Evolutionary conservation across 2,329 filamentous ascomycete genomes (phyloP).

Genomic region (Nannizziopsis barbatae): DNA sequence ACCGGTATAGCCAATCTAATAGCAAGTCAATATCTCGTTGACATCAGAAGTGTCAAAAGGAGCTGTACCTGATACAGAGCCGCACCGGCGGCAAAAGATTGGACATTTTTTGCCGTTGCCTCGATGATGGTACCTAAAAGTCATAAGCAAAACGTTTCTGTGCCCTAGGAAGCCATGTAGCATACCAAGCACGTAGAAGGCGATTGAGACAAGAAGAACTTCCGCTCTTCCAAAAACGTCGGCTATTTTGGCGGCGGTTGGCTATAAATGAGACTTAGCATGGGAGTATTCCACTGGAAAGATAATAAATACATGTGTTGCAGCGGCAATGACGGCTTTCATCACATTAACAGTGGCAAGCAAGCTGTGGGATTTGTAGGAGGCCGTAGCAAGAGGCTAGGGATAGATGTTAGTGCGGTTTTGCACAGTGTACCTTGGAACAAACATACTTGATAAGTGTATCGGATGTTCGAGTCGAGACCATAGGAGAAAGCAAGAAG

Average conservation of each 20-base stretch:
- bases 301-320: conserved; percentile 34
- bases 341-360: conserved; percentile 50
- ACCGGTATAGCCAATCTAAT: conserved; percentile 50
- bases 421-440: conserved; percentile 11
- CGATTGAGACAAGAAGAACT: conserved; percentile 43
- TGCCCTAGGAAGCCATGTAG: not conserved
- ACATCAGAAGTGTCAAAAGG: no score
- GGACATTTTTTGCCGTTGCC: conserved; percentile 39
- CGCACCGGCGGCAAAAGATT: conserved; percentile 47
- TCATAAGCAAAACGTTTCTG: not conserved
- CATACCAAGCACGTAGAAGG: conserved; percentile 45
- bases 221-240: conserved; percentile 54
- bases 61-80: conserved; percentile 43
- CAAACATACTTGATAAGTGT: conserved; percentile 38
- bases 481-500: conserved; percentile 54
- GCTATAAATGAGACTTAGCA: conserved; percentile 28
- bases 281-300: not conserved
- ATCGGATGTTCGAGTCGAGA: conserved; percentile 48
- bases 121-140: conserved; percentile 45
- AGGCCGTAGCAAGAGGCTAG: conserved; percentile 44
- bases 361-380: conserved; percentile 44
- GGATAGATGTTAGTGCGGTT: conserved; percentile 13
- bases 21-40: not conserved
- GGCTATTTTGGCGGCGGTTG: conserved; percentile 50
- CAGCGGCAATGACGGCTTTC: conserved; percentile 49